phyloP scores from a whole-genome alignment of 805 yeast species.

The Candida maris region DNA sequence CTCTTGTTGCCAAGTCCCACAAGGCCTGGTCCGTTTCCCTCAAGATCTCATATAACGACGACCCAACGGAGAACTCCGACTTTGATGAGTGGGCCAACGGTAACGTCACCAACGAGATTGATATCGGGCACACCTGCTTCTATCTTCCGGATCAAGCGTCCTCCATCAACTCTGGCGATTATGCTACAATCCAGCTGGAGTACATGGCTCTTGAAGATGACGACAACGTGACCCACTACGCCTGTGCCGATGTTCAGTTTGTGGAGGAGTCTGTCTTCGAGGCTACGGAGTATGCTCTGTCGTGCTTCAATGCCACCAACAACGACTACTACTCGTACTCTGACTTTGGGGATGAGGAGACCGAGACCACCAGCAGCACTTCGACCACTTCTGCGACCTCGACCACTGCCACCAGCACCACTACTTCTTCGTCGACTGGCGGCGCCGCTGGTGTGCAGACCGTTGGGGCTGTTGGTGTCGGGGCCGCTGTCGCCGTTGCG shows the following conservation, averaged over 20 bases:
- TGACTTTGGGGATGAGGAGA: constrained; percentile 4
- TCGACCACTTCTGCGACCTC: constrained; percentile 3
- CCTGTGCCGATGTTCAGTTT: constrained; percentile 43
- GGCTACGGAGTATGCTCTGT: constrained; percentile 30
- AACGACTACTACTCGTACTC: constrained; percentile 33
- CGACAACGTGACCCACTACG: constrained; percentile 40
- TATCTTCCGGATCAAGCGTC: constrained; percentile 41
- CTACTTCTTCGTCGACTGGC: constrained; percentile 10
- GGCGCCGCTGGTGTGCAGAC: constrained; percentile 11
- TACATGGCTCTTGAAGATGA: constrained; percentile 42
- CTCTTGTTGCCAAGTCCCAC: constrained; percentile 41
- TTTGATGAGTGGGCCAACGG: constrained; percentile 38
- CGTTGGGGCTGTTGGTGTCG: constrained; percentile 8
- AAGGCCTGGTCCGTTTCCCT: constrained; percentile 38
- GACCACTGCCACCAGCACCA: constrained; percentile 1
- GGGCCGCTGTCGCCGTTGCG: constrained; percentile 5
- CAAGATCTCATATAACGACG: constrained; percentile 36
- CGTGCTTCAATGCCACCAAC: constrained; percentile 42
- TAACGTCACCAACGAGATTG: constrained; percentile 37
- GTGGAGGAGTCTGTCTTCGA: constrained; percentile 41
- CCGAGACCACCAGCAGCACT: constrained; percentile 2
- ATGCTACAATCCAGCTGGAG: constrained; percentile 43
- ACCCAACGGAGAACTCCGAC: constrained; percentile 39
- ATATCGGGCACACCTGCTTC: constrained; percentile 46
- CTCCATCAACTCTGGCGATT: constrained; percentile 34